phyloP scores from a whole-genome alignment of 2,329 filamentous ascomycete species.

The Nothophoma quercina region DNA sequence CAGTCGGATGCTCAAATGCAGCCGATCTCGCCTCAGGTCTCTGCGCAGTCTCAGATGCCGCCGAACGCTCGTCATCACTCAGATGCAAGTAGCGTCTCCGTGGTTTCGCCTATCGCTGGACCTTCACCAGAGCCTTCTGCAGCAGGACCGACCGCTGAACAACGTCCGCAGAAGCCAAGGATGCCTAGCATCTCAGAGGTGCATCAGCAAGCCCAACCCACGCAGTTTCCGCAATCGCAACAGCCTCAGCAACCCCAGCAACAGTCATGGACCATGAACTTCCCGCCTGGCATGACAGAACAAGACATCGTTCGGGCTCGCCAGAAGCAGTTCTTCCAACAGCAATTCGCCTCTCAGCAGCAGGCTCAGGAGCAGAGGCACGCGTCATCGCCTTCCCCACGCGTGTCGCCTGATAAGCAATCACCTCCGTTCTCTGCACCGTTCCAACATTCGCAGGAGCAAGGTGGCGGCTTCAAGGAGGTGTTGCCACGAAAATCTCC shows the following conservation, averaged over 20 bases:
- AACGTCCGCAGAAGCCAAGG: conserved; percentile 35
- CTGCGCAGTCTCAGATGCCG: conserved; percentile 36
- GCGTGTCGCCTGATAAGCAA: conserved; percentile 30
- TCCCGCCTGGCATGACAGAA: conserved; percentile 45
- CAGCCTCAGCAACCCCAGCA: too few relatives aligned
- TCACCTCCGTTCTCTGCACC: conserved; percentile 25
- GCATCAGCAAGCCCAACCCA: conserved; percentile 21
- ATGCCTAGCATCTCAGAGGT: conserved; percentile 49
- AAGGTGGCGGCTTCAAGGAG: conserved; percentile 44
- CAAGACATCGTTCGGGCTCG: conserved; percentile 48
- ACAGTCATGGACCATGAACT: conserved; percentile 44
- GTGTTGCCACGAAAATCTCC: conserved; percentile 43
- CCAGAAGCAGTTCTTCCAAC: conserved; percentile 46
- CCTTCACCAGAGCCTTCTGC: conserved; percentile 28
- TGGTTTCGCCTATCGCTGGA: conserved; percentile 42
- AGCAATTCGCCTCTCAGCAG: conserved; percentile 43
- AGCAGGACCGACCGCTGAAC: conserved; percentile 19
- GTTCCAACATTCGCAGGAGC: conserved; percentile 19
- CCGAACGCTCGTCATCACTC: conserved; percentile 36
- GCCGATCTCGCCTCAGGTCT: conserved; percentile 43
- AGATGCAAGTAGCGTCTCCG: conserved; percentile 37
- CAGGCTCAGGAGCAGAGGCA: conserved; percentile 42
- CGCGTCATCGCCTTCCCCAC: conserved; percentile 43
- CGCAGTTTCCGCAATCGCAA: too few relatives aligned
- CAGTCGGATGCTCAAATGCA: conserved; percentile 43